Conservation (phyloP, 2,329 filamentous ascomycete genomes). For the Xylogone sp. region DNA sequence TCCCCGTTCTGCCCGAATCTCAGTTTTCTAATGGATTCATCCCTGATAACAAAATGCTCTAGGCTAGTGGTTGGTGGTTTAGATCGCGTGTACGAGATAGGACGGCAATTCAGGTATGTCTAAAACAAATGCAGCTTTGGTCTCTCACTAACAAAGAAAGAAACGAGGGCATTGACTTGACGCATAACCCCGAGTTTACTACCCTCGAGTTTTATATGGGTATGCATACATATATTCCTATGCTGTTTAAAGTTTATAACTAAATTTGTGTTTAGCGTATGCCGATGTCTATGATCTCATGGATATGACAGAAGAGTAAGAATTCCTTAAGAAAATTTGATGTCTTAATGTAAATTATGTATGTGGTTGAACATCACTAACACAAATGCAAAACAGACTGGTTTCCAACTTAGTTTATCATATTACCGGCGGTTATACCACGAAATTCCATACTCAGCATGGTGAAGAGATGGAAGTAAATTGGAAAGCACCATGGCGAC, state of each 20-base stretch:
- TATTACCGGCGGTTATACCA: conserved; percentile 80
- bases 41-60: neutral
- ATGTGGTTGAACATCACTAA: neutral
- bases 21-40: neutral
- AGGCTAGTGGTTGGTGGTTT: conserved; percentile 79
- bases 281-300: conserved; percentile 89
- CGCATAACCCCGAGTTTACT: conserved; percentile 98
- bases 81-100: conserved; percentile 92
- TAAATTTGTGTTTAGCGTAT: conserved; percentile 51
- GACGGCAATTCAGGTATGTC: conserved; percentile 69
- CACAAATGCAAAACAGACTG: conserved; percentile 37
- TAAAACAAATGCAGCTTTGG: neutral
- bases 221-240: too few relatives aligned
- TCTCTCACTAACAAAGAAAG: conserved; percentile 29
- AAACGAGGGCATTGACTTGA: conserved; percentile 87
- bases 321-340: neutral
- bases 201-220: conserved; percentile 91
- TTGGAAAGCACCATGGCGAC: conserved; percentile 92
- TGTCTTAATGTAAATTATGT: neutral
- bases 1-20: neutral
- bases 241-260: neutral
- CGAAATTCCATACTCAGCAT: conserved; percentile 79
- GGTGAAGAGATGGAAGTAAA: conserved; percentile 89
- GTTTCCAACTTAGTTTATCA: conserved; percentile 87
- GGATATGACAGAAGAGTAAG: conserved; percentile 76